These are phyloP conservation scores for Lactarius quietus DNA, from an alignment of 768 basidiomycete species.

Conservation along the genomic window DNA sequence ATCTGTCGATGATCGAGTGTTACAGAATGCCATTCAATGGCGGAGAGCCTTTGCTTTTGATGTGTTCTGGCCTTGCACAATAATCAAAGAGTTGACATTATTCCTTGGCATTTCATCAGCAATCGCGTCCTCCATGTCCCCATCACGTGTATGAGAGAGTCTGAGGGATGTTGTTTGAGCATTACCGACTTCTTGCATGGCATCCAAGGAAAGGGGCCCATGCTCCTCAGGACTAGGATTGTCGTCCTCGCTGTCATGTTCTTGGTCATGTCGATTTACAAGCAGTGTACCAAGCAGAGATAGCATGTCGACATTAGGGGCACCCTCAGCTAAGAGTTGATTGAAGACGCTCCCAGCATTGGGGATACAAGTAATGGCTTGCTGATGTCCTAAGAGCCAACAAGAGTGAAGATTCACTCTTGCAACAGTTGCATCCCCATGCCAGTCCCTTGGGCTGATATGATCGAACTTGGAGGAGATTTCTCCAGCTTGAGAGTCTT, in stretches of 20 bases:
- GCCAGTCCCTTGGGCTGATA: neutral
- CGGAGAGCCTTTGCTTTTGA: too few species aligned
- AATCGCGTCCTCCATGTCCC: neutral
- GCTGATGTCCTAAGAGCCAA: neutral
- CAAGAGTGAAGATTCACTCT: neutral
- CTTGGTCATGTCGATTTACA: neutral
- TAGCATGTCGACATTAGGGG: neutral
- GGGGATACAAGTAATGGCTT: neutral
- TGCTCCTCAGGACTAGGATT: too few species aligned
- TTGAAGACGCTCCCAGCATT: neutral
- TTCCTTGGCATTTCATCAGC: neutral
- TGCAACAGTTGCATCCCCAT: neutral
- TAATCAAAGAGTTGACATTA: neutral
- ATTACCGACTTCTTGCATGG: too few species aligned
- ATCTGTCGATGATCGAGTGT: neutral
- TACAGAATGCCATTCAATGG: too few species aligned
- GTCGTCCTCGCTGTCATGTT: neutral
- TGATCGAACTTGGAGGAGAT: neutral
- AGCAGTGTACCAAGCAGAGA: neutral
- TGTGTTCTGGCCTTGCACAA: neutral
- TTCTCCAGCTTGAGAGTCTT: neutral
- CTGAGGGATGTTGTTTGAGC: too few species aligned
- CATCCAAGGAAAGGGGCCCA: too few species aligned
- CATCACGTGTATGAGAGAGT: too few species aligned
- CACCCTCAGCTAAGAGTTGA: neutral